Evolutionary conservation across 768 basidiomycete species (phyloP).

Genomic region (Daedaleopsis sinensis): DNA sequence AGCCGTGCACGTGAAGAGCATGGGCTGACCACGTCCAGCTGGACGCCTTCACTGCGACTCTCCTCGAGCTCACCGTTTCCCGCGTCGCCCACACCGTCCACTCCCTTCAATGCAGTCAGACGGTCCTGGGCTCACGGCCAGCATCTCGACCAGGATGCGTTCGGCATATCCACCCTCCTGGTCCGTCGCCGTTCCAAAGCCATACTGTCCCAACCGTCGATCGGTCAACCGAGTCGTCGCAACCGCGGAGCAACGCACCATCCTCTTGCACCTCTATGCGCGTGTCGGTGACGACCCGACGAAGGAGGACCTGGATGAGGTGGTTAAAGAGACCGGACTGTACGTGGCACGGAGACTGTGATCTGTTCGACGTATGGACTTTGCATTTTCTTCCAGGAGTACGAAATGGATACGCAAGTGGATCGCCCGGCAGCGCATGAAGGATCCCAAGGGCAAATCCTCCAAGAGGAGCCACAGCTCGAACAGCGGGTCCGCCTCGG

Average conservation of each 20-base stretch:
- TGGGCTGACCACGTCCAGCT: too few relatives aligned
- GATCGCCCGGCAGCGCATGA: constrained; percentile 18
- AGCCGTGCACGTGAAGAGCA: too few relatives aligned
- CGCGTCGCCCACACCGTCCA: too few relatives aligned
- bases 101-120: not conserved
- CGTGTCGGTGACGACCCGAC: constrained; percentile 11
- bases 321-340: constrained; percentile 21
- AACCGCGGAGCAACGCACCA: constrained; percentile 8
- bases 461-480: not conserved
- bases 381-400: constrained; percentile 3
- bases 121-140: not conserved
- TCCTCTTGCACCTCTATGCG: constrained; percentile 14
- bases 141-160: not conserved
- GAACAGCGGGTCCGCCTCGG: not conserved
- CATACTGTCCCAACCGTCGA: too few relatives aligned
- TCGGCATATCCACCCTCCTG: constrained; percentile 1
- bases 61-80: too few relatives aligned
- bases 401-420: constrained; percentile 28
- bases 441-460: constrained; percentile 1
- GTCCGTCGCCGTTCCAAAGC: not conserved
- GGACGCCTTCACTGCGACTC: too few relatives aligned
- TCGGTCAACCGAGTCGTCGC: constrained; percentile 6
- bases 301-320: constrained; percentile 18
- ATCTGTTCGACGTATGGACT: not conserved
- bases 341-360: constrained; percentile 2